phyloP scores from a whole-genome alignment of 169 alveolate genomes.

The Eimeria tenella region DNA sequence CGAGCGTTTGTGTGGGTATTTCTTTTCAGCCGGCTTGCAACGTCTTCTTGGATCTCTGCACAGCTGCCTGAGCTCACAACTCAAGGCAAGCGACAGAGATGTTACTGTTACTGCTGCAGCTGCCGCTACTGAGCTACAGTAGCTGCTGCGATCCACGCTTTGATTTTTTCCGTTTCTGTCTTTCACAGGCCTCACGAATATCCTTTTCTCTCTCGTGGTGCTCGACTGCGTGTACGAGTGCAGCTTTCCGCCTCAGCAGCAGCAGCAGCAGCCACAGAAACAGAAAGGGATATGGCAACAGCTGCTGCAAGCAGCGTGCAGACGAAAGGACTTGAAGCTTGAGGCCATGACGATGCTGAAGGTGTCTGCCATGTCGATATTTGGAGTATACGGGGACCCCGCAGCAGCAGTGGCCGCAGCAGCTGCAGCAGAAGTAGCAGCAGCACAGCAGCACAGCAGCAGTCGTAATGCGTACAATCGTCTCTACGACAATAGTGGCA shows the following conservation, averaged over 20 bases:
- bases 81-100: not conserved
- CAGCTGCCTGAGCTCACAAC: slow-evolving; percentile 28
- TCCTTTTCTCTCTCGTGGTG: slow-evolving; percentile 34
- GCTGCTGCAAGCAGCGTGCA: slow-evolving; percentile 50
- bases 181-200: not conserved
- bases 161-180: not conserved
- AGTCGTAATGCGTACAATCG: slow-evolving; percentile 24
- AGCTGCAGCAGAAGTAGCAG: not conserved
- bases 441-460: not conserved
- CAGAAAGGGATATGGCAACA: slow-evolving; percentile 5
- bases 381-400: slow-evolving; percentile 21
- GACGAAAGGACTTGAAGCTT: slow-evolving; percentile 24
- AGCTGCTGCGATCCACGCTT: not conserved
- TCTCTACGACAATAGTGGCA: slow-evolving; percentile 6
- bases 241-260: slow-evolving; percentile 24
- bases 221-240: slow-evolving; percentile 46
- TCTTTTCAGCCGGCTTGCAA: not conserved
- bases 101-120: not conserved
- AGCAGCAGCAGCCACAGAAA: slow-evolving; percentile 23
- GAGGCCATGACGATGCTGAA: slow-evolving; percentile 41
- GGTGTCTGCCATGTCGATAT: slow-evolving; percentile 12
- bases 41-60: slow-evolving; percentile 30
- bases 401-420: not conserved
- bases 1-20: not conserved
- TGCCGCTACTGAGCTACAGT: not conserved